Percentiles rank a stretch among this genome's conserved stretches.
Evolutionary conservation across 2,329 filamentous ascomycete species (phyloP).

Genomic region (Neonectria coccinea): DNA sequence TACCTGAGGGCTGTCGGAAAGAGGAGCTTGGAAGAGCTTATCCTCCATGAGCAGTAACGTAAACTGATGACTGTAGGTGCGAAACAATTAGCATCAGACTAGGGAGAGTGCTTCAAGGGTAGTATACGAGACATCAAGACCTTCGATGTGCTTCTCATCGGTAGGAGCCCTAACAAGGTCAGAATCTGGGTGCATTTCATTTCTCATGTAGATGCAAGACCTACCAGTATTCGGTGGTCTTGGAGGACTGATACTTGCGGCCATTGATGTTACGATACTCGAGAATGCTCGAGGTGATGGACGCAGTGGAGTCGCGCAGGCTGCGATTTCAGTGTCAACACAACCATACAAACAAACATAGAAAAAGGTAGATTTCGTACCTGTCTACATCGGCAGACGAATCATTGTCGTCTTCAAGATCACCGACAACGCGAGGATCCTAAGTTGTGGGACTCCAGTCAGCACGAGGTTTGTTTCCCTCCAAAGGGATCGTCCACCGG

Average conservation of each 20-base stretch:
- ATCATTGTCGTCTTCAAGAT: slow-evolving; percentile 20
- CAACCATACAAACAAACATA: neutral
- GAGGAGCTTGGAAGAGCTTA: slow-evolving; percentile 51
- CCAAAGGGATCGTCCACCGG: neutral
- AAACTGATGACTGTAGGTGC: slow-evolving; percentile 25
- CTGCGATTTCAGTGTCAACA: slow-evolving; percentile 5
- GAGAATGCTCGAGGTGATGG: slow-evolving; percentile 37
- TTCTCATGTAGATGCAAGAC: neutral
- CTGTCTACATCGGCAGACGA: slow-evolving; percentile 16
- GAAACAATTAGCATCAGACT: neutral
- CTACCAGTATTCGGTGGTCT: slow-evolving; percentile 46
- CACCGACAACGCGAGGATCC: slow-evolving; percentile 32
- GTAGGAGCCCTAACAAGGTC: slow-evolving; percentile 28
- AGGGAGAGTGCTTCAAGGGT: neutral
- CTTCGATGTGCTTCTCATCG: slow-evolving; percentile 33
- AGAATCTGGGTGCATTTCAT: neutral
- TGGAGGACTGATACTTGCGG: slow-evolving; percentile 41
- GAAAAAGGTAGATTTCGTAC: slow-evolving; percentile 1
- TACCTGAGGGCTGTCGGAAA: slow-evolving; percentile 28
- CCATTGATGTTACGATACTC: slow-evolving; percentile 47
- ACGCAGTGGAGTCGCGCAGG: slow-evolving; percentile 27
- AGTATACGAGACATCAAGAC: slow-evolving; percentile 30
- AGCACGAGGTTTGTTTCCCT: neutral
- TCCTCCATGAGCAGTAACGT: slow-evolving; percentile 47
- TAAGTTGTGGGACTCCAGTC: neutral